A percentile compares a stretch with the other conserved stretches of the same genome.
Conservation (phyloP, 2,329 filamentous ascomycete genomes). For the Pseudohalonectria lignicola region DNA sequence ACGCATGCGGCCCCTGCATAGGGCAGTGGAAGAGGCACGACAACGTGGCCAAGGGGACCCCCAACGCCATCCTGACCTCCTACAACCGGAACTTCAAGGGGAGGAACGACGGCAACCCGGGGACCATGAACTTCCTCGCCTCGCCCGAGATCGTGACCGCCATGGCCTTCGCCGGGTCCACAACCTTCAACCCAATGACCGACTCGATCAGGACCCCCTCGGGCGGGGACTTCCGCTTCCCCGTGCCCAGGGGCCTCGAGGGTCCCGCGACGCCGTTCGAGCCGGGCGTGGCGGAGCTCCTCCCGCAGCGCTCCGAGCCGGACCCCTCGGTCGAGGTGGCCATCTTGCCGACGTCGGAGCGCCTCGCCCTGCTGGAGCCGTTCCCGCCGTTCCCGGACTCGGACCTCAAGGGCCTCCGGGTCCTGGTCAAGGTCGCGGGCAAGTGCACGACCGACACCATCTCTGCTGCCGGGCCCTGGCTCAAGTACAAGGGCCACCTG, state of each 20-base stretch:
- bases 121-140: slow-evolving; percentile 97
- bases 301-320: slow-evolving; percentile 53
- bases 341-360: slow-evolving; percentile 78
- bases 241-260: slow-evolving; percentile 61
- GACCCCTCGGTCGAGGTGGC: slow-evolving; percentile 61
- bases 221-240: slow-evolving; percentile 76
- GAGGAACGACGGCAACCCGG: slow-evolving; percentile 91
- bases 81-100: slow-evolving; percentile 99
- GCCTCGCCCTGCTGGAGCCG: slow-evolving; percentile 82
- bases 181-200: slow-evolving; percentile 92
- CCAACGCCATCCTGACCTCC: slow-evolving; percentile 90
- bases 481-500: slow-evolving; percentile 98
- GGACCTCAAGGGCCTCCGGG: slow-evolving; percentile 67
- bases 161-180: slow-evolving; percentile 84
- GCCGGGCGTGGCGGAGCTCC: slow-evolving; percentile 60
- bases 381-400: slow-evolving; percentile 71
- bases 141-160: slow-evolving; percentile 95
- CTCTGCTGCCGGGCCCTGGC: slow-evolving; percentile 90
- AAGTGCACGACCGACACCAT: slow-evolving; percentile 99
- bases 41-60: slow-evolving; percentile 69
- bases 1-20: slow-evolving; percentile 89
- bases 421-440: slow-evolving; percentile 92
- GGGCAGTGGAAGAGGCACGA: slow-evolving; percentile 94
- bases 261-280: slow-evolving; percentile 59
- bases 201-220: slow-evolving; percentile 72